Evolutionary conservation across 2,329 filamentous ascomycete species (phyloP).

Genomic region (Epicoccum sorghinum): DNA sequence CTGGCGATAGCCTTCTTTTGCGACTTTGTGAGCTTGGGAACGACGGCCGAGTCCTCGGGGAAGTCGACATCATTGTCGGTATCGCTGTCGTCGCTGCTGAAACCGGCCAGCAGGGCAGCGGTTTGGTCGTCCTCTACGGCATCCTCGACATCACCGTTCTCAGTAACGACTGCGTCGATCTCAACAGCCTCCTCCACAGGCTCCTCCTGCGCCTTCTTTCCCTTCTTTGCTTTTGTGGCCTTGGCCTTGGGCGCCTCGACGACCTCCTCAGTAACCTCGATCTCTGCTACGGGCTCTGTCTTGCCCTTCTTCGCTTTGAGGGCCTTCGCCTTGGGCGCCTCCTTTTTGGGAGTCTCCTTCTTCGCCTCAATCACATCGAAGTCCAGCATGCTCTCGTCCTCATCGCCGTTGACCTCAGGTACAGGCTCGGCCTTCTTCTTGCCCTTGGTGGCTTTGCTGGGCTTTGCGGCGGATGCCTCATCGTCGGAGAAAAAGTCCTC

Average conservation of each 20-base stretch:
- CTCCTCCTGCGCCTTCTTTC: slow-evolving; percentile 29
- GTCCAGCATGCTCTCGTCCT: slow-evolving; percentile 20
- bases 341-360: slow-evolving; percentile 25
- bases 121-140: slow-evolving; percentile 54
- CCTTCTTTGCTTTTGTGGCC: slow-evolving; percentile 30
- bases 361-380: slow-evolving; percentile 18
- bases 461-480: slow-evolving; percentile 27
- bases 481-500: slow-evolving; percentile 44
- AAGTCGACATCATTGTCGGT: slow-evolving; percentile 45
- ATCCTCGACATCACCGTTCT: slow-evolving; percentile 24
- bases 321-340: slow-evolving; percentile 25
- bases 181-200: slow-evolving; percentile 26
- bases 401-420: slow-evolving; percentile 18
- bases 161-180: slow-evolving; percentile 19
- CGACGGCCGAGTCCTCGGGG: slow-evolving; percentile 46
- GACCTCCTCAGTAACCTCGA: neutral
- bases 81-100: slow-evolving; percentile 53
- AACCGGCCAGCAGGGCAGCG: slow-evolving; percentile 58
- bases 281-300: slow-evolving; percentile 23
- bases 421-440: slow-evolving; percentile 46
- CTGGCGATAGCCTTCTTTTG: slow-evolving; percentile 54
- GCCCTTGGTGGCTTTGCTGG: slow-evolving; percentile 43
- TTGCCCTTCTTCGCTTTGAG: slow-evolving; percentile 34
- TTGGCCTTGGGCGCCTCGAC: slow-evolving; percentile 24
- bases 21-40: slow-evolving; percentile 36